Evolutionary conservation across 768 basidiomycete species (phyloP), one percentile per base, ranked within the genome.

Genomic region (Amanita pallidorosea): DNA sequence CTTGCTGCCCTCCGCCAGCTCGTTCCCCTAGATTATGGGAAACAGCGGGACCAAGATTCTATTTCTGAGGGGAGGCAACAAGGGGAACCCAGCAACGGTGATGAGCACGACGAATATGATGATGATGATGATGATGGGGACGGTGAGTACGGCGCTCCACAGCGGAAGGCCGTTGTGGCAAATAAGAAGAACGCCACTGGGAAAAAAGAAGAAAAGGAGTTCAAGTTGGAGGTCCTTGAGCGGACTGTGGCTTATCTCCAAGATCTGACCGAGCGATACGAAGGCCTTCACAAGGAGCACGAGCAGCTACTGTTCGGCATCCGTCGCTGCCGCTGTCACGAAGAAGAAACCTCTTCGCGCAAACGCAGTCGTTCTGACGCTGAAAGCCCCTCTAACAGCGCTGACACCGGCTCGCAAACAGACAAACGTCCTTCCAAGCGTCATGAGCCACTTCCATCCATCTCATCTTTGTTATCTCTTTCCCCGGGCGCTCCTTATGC

Each of bases 181-280:
- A 60, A 68, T 36, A 61, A 67, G 38, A 56, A 59, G 23, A 60
- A 67, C 35, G 60, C 66, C 36, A 56, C 58, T 13, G 66, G 73
- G 4, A 82, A 79, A 58, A 71, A 72, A 48, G 70, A 73, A 53
- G 87, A 85, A 58, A 88, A 88, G 61, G 90, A 94, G 66, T 94
- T 92, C 73, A 95, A 94, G 67, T 74, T 95, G 22, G 92, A 94
- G 67, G 86, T 93, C 43, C 77, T 94, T 46, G 81, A 89, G 54
- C 71, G 87, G 58, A 89, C 90, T 0, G 90, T 94, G 11, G 64
- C 78, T 1, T 89, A 82, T 65, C 75, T 93, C 66, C 74, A 84
- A 65, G 80, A 85, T 53, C 72, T 93, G 38, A 67, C 86, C 3
- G 65, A 69, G 29, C 75, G 70, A 45, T 79, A 89, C 4, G 62